Percentiles rank a stretch among this genome's conserved stretches.
phyloP scores from a whole-genome alignment of 768 basidiomycete genomes.

The Baorangia bicolor region DNA sequence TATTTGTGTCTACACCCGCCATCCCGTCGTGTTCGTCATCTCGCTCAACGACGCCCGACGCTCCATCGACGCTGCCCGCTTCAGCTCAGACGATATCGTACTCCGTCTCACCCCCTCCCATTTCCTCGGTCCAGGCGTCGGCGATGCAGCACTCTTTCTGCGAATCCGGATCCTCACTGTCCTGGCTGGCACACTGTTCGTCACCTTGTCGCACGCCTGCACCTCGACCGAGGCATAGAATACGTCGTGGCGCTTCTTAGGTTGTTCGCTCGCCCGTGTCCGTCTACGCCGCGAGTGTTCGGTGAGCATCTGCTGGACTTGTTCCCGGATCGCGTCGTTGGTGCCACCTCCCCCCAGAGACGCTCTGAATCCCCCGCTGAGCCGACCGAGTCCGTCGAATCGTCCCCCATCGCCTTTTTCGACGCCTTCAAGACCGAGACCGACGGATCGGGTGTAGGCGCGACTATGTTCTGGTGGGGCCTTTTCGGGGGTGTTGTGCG shows the following conservation, averaged over 20 bases:
- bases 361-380: constrained; percentile 28
- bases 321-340: constrained; percentile 15
- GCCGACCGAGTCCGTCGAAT: constrained; percentile 30
- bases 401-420: constrained; percentile 23
- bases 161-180: constrained; percentile 15
- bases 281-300: constrained; percentile 22
- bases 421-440: constrained; percentile 29
- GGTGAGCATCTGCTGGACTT: constrained; percentile 21
- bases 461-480: background rate
- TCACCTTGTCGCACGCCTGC: background rate
- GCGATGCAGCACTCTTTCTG: constrained; percentile 18
- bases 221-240: constrained; percentile 25
- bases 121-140: constrained; percentile 14
- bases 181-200: background rate
- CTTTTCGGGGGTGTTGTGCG: constrained; percentile 29
- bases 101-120: constrained; percentile 15
- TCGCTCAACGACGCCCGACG: constrained; percentile 23
- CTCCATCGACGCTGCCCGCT: constrained; percentile 26
- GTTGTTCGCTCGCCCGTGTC: constrained; percentile 16
- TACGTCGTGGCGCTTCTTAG: constrained; percentile 25
- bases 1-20: constrained; percentile 26
- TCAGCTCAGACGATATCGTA: constrained; percentile 33
- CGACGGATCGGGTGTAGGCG: constrained; percentile 5
- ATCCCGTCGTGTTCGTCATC: constrained; percentile 2
- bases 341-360: background rate